Percentiles rank a stretch among this genome's conserved stretches.
Conservation (phyloP, 257 asterid genomes). For the Salvia rosmarinus region DNA sequence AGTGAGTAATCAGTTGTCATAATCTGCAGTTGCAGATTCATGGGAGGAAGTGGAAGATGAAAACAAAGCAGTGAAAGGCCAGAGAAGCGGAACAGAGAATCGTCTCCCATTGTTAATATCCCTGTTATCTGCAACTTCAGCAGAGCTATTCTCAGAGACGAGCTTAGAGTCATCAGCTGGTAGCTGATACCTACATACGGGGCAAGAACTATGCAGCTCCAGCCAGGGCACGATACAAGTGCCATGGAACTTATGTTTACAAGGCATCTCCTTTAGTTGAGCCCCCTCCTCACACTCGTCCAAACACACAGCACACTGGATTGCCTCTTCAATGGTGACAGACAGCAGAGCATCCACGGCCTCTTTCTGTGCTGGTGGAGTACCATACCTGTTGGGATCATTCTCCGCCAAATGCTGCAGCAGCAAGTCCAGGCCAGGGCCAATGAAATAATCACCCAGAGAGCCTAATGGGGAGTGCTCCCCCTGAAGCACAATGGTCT, state of each 20-base stretch:
- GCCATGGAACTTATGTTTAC: conserved; percentile 75
- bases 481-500: conserved; percentile 60
- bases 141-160: conserved; percentile 2
- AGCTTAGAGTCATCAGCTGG: conserved; percentile 65
- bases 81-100: not conserved
- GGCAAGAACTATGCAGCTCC: conserved; percentile 87
- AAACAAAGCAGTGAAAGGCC: conserved; percentile 22
- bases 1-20: no score
- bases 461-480: conserved; percentile 29
- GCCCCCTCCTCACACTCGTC: conserved; percentile 69
- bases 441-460: conserved; percentile 73
- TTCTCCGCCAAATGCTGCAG: conserved; percentile 81
- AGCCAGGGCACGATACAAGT: conserved; percentile 81
- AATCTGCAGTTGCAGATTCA: no score
- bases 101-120: not conserved
- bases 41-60: conserved; percentile 1
- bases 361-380: conserved; percentile 78
- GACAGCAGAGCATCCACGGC: conserved; percentile 67
- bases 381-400: conserved; percentile 74
- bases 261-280: conserved; percentile 76
- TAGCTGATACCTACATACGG: conserved; percentile 72
- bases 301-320: conserved; percentile 74
- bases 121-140: not conserved
- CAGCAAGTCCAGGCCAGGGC: conserved; percentile 74
- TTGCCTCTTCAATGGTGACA: conserved; percentile 44